Evolutionary conservation across 2,329 filamentous ascomycete species (phyloP).

Genomic region (Colletotrichum cereale): DNA sequence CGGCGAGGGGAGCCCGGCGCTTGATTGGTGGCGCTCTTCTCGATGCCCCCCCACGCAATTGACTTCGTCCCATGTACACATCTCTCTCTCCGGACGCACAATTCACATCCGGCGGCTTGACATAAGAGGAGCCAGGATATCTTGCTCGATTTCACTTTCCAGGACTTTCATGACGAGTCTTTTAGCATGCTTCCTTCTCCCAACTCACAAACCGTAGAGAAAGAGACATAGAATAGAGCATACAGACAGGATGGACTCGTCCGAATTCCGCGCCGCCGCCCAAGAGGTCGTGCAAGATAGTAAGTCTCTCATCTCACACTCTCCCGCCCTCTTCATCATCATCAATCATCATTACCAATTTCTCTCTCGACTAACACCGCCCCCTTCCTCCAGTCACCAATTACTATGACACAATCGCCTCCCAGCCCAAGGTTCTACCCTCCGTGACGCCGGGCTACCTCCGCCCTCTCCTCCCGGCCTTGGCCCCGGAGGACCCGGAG

Average conservation of each 20-base stretch:
- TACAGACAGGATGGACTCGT: constrained; percentile 74
- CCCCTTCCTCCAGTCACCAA: constrained; percentile 72
- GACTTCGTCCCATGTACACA: constrained; percentile 25
- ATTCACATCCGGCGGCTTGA: neutral
- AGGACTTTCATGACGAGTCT: neutral
- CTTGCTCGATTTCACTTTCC: neutral
- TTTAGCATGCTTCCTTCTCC: neutral
- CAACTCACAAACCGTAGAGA: neutral
- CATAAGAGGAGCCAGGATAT: neutral
- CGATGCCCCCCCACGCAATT: constrained; percentile 11
- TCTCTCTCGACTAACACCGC: neutral
- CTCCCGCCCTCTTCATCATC: neutral
- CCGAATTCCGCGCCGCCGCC: constrained; percentile 82
- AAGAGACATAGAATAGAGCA: neutral
- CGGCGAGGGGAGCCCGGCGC: neutral
- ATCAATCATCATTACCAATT: constrained; percentile 19
- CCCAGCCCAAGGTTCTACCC: constrained; percentile 77
- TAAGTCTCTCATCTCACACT: constrained; percentile 56
- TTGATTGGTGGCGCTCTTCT: constrained; percentile 9
- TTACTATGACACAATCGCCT: constrained; percentile 83
- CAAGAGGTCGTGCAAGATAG: constrained; percentile 86
- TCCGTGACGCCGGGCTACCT: constrained; percentile 89
- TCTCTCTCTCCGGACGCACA: constrained; percentile 1
- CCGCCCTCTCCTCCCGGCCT: constrained; percentile 78
- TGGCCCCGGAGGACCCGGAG: constrained; percentile 75